Evolutionary conservation across 345 rosid genomes (phyloP).

Genomic region (Pelargonium nanum): DNA sequence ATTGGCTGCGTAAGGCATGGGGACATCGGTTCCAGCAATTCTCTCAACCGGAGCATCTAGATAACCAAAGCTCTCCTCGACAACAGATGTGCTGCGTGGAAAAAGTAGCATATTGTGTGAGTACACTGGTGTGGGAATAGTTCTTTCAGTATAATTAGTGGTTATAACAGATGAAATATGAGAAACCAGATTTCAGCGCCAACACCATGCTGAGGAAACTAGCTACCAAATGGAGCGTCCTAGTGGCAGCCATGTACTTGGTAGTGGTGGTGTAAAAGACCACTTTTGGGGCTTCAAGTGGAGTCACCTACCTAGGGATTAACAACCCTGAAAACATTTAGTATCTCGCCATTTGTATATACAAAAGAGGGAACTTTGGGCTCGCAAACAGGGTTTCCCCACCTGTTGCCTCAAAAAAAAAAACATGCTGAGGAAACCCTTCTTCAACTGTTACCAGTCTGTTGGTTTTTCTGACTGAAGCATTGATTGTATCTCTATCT

Average conservation of each 20-base stretch:
- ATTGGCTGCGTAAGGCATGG: slow-evolving; percentile 96
- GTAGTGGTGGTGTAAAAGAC: too few relatives aligned
- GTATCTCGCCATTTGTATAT: too few relatives aligned
- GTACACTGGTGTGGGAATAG: neutral
- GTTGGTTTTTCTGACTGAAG: slow-evolving; percentile 90
- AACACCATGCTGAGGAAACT: slow-evolving; percentile 91
- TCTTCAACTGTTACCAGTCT: slow-evolving; percentile 92
- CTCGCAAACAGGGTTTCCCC: too few relatives aligned
- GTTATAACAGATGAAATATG: slow-evolving; percentile 2
- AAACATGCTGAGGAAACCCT: slow-evolving; percentile 97
- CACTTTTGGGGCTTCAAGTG: too few relatives aligned
- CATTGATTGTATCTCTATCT: slow-evolving; percentile 74
- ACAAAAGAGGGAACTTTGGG: too few relatives aligned
- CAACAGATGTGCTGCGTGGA: slow-evolving; percentile 50
- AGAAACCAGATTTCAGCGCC: slow-evolving; percentile 86
- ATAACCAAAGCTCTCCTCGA: slow-evolving; percentile 84
- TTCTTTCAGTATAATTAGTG: neutral
- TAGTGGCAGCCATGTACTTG: too few relatives aligned
- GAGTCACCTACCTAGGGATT: too few relatives aligned
- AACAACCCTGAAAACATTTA: too few relatives aligned
- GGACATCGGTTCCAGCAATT: slow-evolving; percentile 88
- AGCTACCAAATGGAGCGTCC: too few relatives aligned
- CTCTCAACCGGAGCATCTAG: slow-evolving; percentile 93
- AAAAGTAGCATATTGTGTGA: slow-evolving; percentile 4
- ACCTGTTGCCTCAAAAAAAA: too few relatives aligned